Percentiles rank a stretch among this genome's conserved stretches.
Evolutionary conservation across 2,329 filamentous ascomycete species (phyloP).

Genomic region (Penicillium sp.): DNA sequence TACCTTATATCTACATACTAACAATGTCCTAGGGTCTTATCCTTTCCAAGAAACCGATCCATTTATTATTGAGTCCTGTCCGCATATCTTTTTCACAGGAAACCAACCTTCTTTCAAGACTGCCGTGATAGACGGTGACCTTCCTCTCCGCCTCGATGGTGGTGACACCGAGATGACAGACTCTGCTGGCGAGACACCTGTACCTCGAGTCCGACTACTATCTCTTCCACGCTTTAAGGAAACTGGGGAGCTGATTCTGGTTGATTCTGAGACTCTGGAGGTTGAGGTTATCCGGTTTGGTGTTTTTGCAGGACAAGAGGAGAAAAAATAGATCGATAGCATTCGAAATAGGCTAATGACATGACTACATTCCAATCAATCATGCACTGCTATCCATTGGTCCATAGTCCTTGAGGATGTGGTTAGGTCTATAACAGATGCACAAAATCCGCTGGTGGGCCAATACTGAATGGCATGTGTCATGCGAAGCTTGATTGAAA

Average conservation of each 20-base stretch:
- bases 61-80: slow-evolving; percentile 80
- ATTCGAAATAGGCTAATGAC: slow-evolving; percentile 4
- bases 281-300: slow-evolving; percentile 67
- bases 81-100: slow-evolving; percentile 88
- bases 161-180: slow-evolving; percentile 36
- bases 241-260: slow-evolving; percentile 75
- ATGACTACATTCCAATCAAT: slow-evolving; percentile 9
- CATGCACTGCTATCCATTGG: not conserved
- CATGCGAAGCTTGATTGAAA: not conserved
- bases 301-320: slow-evolving; percentile 38
- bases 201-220: slow-evolving; percentile 74
- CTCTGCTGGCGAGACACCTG: slow-evolving; percentile 51
- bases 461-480: not conserved
- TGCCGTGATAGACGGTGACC: slow-evolving; percentile 60
- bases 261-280: slow-evolving; percentile 84
- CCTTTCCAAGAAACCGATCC: slow-evolving; percentile 93
- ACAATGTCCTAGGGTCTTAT: slow-evolving; percentile 70
- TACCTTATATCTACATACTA: slow-evolving; percentile 1
- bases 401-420: not conserved
- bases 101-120: slow-evolving; percentile 80
- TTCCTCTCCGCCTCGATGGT: slow-evolving; percentile 32
- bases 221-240: slow-evolving; percentile 78
- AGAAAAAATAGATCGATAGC: slow-evolving; percentile 29
- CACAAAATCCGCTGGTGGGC: not conserved
- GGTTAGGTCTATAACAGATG: not conserved